These are phyloP conservation scores for Boechera retrofracta DNA, from an alignment of 345 rosid genomes.

Conservation along the genomic window DNA sequence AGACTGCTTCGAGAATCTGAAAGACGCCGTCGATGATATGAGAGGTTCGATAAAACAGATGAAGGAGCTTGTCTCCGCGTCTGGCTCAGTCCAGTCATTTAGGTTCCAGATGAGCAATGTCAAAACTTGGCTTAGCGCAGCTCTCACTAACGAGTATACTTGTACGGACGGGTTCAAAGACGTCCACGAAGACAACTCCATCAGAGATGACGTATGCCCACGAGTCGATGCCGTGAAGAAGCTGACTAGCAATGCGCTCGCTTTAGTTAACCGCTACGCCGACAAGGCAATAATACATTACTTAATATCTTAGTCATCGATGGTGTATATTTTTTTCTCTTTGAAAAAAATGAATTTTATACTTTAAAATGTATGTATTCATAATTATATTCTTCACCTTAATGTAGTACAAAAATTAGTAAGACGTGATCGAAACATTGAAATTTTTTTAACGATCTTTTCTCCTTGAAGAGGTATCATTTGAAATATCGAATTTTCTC, in stretches of 20 bases:
- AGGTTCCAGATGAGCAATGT: constrained; percentile 83
- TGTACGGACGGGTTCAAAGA: constrained; percentile 80
- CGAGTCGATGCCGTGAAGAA: constrained; percentile 61
- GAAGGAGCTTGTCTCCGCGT: constrained; percentile 47
- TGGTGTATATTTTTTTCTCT: neutral
- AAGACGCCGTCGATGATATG: constrained; percentile 77
- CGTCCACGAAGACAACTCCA: constrained; percentile 48
- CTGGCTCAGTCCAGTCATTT: constrained; percentile 50
- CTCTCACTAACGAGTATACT: constrained; percentile 78
- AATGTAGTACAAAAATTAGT: too few species aligned
- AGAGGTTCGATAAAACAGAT: constrained; percentile 74
- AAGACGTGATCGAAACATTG: too few species aligned
- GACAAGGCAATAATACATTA: constrained; percentile 40
- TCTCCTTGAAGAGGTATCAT: too few species aligned
- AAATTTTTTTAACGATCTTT: too few species aligned
- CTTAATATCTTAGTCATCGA: neutral
- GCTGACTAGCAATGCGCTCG: constrained; percentile 76
- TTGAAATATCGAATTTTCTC: neutral
- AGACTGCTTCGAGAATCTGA: constrained; percentile 80
- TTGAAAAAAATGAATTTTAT: neutral
- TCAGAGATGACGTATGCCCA: constrained; percentile 54
- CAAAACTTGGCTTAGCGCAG: constrained; percentile 94
- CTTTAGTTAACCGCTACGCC: constrained; percentile 64
- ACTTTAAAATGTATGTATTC: neutral
- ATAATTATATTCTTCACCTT: too few species aligned